phyloP scores from a whole-genome alignment of 805 yeast species.

The Danielozyma ontarioensis region DNA sequence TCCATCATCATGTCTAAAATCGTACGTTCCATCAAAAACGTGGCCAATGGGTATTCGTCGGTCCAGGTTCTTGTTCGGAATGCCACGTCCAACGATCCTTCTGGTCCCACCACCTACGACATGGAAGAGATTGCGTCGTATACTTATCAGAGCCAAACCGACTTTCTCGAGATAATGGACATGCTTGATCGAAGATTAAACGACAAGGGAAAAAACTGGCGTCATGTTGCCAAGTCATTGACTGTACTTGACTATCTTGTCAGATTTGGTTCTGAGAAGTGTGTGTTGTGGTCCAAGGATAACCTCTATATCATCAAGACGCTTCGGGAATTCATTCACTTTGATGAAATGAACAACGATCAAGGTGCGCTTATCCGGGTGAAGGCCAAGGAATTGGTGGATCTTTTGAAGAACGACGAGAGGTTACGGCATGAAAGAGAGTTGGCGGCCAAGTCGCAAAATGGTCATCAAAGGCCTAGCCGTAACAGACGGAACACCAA shows the following conservation, averaged over 20 bases:
- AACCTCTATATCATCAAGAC: constrained; percentile 86
- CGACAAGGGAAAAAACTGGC: constrained; percentile 96
- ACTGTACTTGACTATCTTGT: constrained; percentile 86
- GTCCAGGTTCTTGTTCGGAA: constrained; percentile 86
- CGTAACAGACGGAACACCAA: not conserved
- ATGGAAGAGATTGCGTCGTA: constrained; percentile 79
- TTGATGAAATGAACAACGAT: constrained; percentile 73
- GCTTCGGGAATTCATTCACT: constrained; percentile 79
- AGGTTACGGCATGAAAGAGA: constrained; percentile 68
- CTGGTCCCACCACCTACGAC: constrained; percentile 75
- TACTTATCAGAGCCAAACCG: constrained; percentile 64
- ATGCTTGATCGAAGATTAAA: constrained; percentile 87
- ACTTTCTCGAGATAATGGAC: constrained; percentile 86
- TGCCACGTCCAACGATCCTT: constrained; percentile 84
- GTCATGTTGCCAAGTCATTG: constrained; percentile 89
- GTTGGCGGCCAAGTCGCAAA: constrained; percentile 20
- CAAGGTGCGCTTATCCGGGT: constrained; percentile 84
- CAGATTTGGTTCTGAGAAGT: constrained; percentile 80
- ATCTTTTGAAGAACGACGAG: constrained; percentile 77
- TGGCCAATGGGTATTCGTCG: constrained; percentile 80
- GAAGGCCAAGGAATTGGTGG: constrained; percentile 83
- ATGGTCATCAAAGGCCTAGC: constrained; percentile 1
- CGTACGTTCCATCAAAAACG: constrained; percentile 82
- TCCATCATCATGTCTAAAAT: constrained; percentile 71
- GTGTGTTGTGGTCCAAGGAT: constrained; percentile 88